Evolutionary conservation across 2,329 filamentous ascomycete genomes (phyloP), one percentile per base, ranked within the genome.

Genomic region (Colletotrichum kahawae): DNA sequence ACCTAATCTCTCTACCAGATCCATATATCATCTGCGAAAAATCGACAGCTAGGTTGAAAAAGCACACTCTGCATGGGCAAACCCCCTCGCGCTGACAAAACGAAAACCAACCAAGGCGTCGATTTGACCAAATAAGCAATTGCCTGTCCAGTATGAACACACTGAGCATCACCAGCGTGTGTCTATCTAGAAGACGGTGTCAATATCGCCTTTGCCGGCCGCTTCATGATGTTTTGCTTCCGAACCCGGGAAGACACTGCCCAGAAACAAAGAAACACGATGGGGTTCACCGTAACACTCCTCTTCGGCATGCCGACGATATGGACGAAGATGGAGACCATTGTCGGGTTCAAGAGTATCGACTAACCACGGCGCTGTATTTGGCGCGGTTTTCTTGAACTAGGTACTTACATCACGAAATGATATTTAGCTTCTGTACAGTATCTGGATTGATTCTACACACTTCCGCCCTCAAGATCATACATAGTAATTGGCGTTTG

Each of bases 21-120:
- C 3, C 6, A 34, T 0, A 60, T 5, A 1, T 34, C 29, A 2
- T 21, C 1, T 31, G 10, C 4, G 0, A n/a, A n/a, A 7, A 7
- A 5, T 29, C 1, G 57, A 34, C 29, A 21, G 7, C n/a, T 6
- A 7, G 0, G 18, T 34, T n/a, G 27, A 10, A 10, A 10, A 7
- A 31, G 7, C 14, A 18, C 29, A 13, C 3, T 33, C 5, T 60
- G 56, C 6, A 7, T 1, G 29, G 31, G 18, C 18, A 18, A 7
- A 29, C 3, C 18, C 18, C n/a, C 9, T 60, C 16, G 10, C 27
- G 16, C 8, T 7, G 56, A 14, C 24, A 13, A 31, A 3, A 2
- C 0, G 56, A 33, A 29, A 31, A 21, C 4, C 27, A 31, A 18
- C 5, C 5, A 1, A 2, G 56, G 27, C 27, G 27, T 31, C 2